A percentile compares a stretch with the other conserved stretches of the same genome.
Conservation (phyloP, 2,329 filamentous ascomycete species). For the Achaetomium macrosporum region DNA sequence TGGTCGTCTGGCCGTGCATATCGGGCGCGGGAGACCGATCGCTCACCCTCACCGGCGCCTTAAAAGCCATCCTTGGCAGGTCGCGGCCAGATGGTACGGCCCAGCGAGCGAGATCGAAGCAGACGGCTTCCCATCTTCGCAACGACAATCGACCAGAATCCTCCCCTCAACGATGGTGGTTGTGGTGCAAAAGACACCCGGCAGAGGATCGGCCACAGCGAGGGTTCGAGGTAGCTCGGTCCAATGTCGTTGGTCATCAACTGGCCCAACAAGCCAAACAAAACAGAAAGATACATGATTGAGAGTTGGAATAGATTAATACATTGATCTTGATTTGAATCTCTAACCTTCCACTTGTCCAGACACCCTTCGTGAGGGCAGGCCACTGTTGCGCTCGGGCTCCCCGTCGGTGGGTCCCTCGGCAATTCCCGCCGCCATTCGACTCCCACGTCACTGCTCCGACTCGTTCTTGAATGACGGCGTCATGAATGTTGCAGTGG, state of each 20-base stretch:
- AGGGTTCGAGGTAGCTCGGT: slow-evolving; percentile 12
- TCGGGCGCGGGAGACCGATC: slow-evolving; percentile 3
- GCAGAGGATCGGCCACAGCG: slow-evolving; percentile 10
- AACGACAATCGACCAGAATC: slow-evolving; percentile 9
- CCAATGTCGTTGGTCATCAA: slow-evolving; percentile 22
- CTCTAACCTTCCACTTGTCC: too few species aligned
- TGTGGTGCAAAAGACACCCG: slow-evolving; percentile 21
- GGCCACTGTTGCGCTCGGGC: too few species aligned
- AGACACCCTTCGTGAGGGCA: too few species aligned
- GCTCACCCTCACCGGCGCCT: neutral
- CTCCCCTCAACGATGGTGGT: slow-evolving; percentile 20
- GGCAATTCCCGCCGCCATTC: too few species aligned
- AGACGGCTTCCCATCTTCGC: slow-evolving; percentile 5
- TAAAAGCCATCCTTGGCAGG: neutral
- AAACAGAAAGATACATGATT: neutral
- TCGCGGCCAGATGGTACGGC: neutral
- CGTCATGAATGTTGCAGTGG: too few species aligned
- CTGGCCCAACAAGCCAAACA: slow-evolving; percentile 19
- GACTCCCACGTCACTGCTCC: too few species aligned
- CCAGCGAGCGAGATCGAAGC: slow-evolving; percentile 6
- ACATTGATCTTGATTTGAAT: neutral
- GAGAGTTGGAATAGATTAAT: neutral
- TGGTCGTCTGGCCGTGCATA: neutral
- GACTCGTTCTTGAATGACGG: too few species aligned
- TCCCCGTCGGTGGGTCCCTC: too few species aligned